These are phyloP conservation scores for Tuber brumale DNA, from an alignment of 495 filamentous ascomycete species.

Conservation along the genomic window DNA sequence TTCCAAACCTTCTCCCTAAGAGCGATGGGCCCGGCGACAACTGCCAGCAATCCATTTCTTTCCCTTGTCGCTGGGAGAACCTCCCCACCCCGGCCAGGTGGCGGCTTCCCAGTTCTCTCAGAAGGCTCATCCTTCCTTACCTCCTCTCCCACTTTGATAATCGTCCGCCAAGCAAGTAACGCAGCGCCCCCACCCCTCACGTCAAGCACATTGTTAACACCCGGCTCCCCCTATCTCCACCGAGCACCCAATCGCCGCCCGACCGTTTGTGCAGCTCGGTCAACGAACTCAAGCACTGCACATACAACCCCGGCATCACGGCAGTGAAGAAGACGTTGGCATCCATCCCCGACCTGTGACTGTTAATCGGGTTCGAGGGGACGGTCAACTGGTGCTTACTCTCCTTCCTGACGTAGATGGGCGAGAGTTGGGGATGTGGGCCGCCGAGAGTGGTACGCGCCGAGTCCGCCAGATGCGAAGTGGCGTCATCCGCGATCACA, in stretches of 20 bases:
- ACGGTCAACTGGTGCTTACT: constrained; percentile 54
- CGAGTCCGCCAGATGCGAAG: constrained; percentile 63
- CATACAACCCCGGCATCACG: constrained; percentile 74
- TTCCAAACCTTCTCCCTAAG: constrained; percentile 69
- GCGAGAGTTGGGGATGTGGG: constrained; percentile 62
- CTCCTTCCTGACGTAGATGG: constrained; percentile 44
- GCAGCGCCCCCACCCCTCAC: constrained; percentile 78
- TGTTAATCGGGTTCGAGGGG: constrained; percentile 60
- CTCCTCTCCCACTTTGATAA: constrained; percentile 74
- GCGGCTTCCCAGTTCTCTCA: not conserved
- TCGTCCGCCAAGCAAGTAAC: constrained; percentile 73
- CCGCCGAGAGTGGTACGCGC: constrained; percentile 71
- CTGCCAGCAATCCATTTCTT: constrained; percentile 45
- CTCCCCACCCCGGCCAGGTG: constrained; percentile 39
- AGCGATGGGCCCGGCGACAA: constrained; percentile 54
- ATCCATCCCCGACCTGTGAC: constrained; percentile 71
- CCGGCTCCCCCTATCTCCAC: constrained; percentile 49
- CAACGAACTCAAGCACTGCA: constrained; percentile 62
- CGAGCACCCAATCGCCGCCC: constrained; percentile 68
- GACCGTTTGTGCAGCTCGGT: constrained; percentile 80
- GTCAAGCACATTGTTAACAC: constrained; percentile 68
- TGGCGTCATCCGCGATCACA: constrained; percentile 60
- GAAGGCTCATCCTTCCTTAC: constrained; percentile 51
- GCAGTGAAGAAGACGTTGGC: constrained; percentile 75
- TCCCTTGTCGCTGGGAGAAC: not conserved